Evolutionary conservation across 257 asterid species (phyloP).

Genomic region (Rehmannia glutinosa): DNA sequence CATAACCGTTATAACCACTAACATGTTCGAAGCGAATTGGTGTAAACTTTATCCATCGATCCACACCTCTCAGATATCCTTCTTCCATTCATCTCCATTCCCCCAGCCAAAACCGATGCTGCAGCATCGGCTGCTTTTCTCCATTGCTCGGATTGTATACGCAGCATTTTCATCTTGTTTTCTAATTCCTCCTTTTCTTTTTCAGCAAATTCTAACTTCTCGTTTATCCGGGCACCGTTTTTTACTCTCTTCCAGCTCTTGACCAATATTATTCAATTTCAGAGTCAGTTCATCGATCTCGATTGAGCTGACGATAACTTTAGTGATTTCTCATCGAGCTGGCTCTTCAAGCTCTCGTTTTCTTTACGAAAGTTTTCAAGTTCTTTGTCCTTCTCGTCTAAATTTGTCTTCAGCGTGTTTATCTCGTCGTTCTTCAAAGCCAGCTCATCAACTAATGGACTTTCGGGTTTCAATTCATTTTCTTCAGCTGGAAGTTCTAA

Average conservation of each 20-base stretch:
- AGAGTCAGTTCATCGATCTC: constrained; percentile 35
- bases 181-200: constrained; percentile 57
- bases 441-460: constrained; percentile 37
- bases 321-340: constrained; percentile 38
- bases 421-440: constrained; percentile 54
- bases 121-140: constrained; percentile 99
- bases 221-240: constrained; percentile 21
- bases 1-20: constrained; percentile 42
- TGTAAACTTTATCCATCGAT: constrained; percentile 78
- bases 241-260: constrained; percentile 69
- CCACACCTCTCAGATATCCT: constrained; percentile 88
- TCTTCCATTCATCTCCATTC: constrained; percentile 53
- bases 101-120: constrained; percentile 76
- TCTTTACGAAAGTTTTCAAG: constrained; percentile 35
- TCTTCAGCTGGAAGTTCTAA: constrained; percentile 30
- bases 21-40: constrained; percentile 41
- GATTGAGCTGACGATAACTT: constrained; percentile 41
- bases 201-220: constrained; percentile 56
- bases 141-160: constrained; percentile 94
- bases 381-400: constrained; percentile 63
- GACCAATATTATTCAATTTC: constrained; percentile 28
- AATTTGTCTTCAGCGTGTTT: constrained; percentile 27
- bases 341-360: constrained; percentile 42
- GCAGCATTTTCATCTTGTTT: constrained; percentile 75
- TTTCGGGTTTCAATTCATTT: constrained; percentile 33